phyloP scores from a whole-genome alignment of 805 yeast genomes.

The Candida nitratophila region DNA sequence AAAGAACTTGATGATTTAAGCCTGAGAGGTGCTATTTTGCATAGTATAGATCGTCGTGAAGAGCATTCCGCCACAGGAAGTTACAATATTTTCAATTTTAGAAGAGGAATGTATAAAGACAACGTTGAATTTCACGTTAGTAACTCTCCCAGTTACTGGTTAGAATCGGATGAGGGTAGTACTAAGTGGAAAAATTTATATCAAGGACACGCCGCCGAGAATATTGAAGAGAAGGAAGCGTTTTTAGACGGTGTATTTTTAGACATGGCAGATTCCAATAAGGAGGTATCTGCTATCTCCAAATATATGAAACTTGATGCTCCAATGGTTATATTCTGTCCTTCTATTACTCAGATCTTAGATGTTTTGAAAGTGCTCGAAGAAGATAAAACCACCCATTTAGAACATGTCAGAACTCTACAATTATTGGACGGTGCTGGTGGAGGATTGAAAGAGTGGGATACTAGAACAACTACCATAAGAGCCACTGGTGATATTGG shows the following conservation, averaged over 20 bases:
- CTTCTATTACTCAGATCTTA: slow-evolving; percentile 41
- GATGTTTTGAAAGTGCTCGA: slow-evolving; percentile 29
- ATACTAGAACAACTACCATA: slow-evolving; percentile 32
- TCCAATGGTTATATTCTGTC: slow-evolving; percentile 38
- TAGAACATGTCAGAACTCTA: slow-evolving; percentile 31
- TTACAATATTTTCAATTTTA: slow-evolving; percentile 31
- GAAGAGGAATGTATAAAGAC: slow-evolving; percentile 34
- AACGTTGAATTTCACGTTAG: slow-evolving; percentile 39
- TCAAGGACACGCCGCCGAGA: slow-evolving; percentile 5
- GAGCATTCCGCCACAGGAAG: slow-evolving; percentile 35
- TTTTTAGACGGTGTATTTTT: slow-evolving; percentile 37
- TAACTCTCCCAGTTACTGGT: slow-evolving; percentile 36
- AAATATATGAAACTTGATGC: slow-evolving; percentile 31
- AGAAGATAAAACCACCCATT: slow-evolving; percentile 22
- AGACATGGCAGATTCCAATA: slow-evolving; percentile 38
- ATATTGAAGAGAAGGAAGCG: slow-evolving; percentile 17
- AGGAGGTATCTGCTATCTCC: slow-evolving; percentile 27
- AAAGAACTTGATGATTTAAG: slow-evolving; percentile 9
- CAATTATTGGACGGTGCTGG: slow-evolving; percentile 43
- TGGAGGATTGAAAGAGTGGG: slow-evolving; percentile 48
- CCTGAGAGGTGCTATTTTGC: slow-evolving; percentile 37
- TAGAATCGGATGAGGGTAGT: slow-evolving; percentile 17
- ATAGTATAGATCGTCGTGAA: slow-evolving; percentile 34
- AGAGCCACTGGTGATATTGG: slow-evolving; percentile 33
- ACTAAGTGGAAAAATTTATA: slow-evolving; percentile 13